Evolutionary conservation across 2,329 filamentous ascomycete species (phyloP), one percentile per base, ranked within the genome.

Genomic region (Colletotrichum chlorophyti): DNA sequence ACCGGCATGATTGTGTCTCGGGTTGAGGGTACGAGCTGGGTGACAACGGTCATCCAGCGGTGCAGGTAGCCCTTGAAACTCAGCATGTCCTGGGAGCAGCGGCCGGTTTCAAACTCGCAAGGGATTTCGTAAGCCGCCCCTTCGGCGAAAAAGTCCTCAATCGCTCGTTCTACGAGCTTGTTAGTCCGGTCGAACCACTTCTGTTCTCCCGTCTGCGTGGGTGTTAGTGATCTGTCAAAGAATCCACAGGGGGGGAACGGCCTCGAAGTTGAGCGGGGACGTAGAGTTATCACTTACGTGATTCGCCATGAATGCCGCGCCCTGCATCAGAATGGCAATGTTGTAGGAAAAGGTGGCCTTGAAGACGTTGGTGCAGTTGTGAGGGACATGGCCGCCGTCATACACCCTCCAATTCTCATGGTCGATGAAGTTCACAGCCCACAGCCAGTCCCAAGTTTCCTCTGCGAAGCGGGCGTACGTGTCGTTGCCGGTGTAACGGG

Each of bases 31-130:
- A 84, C 87, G 9, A 91, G 58, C 62, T 88, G 79, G 2, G 84
- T 81, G 0, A 83, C 79, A 17, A 82, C 78, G 3, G 83, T 78
- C 65, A 91, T 76, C 85, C 87, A 90, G 35, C 86, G 82, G 63
- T 86, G 80, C 14, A 91, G 76, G 54, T 87, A 86, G 27, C 88
- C 88, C 72, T 91, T 91, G 81, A 89, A 93, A 2, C 84, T 84
- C 57, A 84, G 74, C 79, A 92, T 90, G 65, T 94, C 91, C 41
- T 83, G 79, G 55, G 87, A 87, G 76, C 91, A 94, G 23, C 75
- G 80, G 15, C 68, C 73, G 2, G 79, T 73, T 17, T 70, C 66
- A 26, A 68, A 65, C 64, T 92, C 89, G 73, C 91, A 94, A 9
- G 85, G 78, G 2, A 82, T 71, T 69, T 92, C 90, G 43, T 76